Conservation (phyloP, 73 alveolate genomes). For the Vitrella brassicaformis region DNA sequence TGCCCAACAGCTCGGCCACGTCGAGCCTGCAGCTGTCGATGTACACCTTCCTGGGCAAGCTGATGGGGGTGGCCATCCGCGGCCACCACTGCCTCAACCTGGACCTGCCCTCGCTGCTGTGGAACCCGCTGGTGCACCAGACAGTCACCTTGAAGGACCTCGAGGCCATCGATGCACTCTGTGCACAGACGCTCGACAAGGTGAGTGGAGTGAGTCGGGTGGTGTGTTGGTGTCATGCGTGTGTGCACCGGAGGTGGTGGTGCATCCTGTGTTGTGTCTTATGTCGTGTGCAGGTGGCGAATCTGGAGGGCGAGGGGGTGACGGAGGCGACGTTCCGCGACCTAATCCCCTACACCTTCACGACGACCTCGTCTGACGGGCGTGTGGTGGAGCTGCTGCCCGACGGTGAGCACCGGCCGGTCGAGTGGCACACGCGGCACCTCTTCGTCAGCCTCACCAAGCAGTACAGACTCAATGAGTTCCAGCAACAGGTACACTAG, state of each 20-base stretch:
- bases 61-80: constrained; percentile 74
- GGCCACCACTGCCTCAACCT: constrained; percentile 16
- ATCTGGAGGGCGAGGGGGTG: constrained; percentile 11
- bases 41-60: constrained; percentile 68
- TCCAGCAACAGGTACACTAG: no score
- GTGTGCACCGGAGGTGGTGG: no score
- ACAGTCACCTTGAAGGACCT: constrained; percentile 21
- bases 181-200: constrained; percentile 26
- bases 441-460: no score
- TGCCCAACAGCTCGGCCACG: constrained; percentile 67
- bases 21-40: constrained; percentile 65
- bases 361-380: constrained; percentile 67
- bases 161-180: constrained; percentile 24
- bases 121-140: constrained; percentile 38
- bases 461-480: no score
- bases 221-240: no score
- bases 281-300: no score
- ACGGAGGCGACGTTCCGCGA: not conserved
- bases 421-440: no score
- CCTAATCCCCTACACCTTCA: constrained; percentile 27
- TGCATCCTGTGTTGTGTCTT: no score
- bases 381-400: constrained; percentile 59
- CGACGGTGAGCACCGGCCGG: constrained; percentile 50
- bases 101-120: constrained; percentile 33
- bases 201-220: no score